Evolutionary conservation across 2,329 filamentous ascomycete species (phyloP).

Genomic region (Aspergillus sclerotialis): DNA sequence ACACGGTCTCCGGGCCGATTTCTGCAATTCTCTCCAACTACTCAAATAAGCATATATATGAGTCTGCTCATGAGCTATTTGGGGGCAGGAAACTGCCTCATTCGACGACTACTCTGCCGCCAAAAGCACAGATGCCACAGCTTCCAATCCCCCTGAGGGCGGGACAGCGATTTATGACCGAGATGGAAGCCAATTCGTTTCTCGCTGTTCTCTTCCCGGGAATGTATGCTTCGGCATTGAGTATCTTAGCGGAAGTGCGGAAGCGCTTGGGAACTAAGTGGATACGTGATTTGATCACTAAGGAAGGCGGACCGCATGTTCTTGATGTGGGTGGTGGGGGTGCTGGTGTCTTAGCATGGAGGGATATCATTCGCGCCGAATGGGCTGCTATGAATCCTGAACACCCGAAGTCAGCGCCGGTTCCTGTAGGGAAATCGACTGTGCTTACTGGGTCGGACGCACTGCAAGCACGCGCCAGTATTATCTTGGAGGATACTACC

Average conservation of each 20-base stretch:
- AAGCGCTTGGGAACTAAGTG: conserved; percentile 54
- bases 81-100: conserved; percentile 70
- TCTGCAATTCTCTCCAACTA: conserved; percentile 59
- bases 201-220: conserved; percentile 55
- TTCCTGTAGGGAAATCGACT: conserved; percentile 61
- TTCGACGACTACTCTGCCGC: conserved; percentile 63
- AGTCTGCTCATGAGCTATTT: conserved; percentile 65
- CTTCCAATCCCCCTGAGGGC: conserved; percentile 53
- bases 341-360: conserved; percentile 55
- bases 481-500: conserved; percentile 77
- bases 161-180: conserved; percentile 49
- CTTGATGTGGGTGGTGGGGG: conserved; percentile 58
- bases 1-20: conserved; percentile 64
- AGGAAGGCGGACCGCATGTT: conserved; percentile 51
- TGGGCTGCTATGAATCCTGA: conserved; percentile 61
- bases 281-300: conserved; percentile 49
- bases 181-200: conserved; percentile 56
- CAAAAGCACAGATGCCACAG: conserved; percentile 44
- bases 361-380: conserved; percentile 70
- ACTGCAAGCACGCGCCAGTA: conserved; percentile 67
- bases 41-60: conserved; percentile 66
- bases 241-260: conserved; percentile 52
- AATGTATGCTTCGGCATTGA: conserved; percentile 52
- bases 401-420: conserved; percentile 31
- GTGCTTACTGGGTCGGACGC: conserved; percentile 71